Evolutionary conservation across 192 early-diverging fungal genomes (phyloP), one percentile per base, ranked within the genome.

Genomic region (Coemansia sp.): DNA sequence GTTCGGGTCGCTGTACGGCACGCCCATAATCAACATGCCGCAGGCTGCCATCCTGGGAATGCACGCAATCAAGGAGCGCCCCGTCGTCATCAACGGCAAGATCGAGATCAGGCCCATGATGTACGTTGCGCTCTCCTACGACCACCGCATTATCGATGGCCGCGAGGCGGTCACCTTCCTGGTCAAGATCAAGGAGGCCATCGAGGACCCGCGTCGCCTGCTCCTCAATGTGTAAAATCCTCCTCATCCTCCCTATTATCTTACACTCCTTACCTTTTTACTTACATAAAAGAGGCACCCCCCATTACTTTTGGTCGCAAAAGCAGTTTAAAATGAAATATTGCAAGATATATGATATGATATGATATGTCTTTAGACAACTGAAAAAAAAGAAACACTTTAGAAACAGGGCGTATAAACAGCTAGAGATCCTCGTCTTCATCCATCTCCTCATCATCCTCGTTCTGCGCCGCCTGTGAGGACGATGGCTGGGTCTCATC

Each of bases 81-180:
- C 95, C 29, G 89, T 99, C 51, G 97, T 90, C 33, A 85, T 99
- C 37, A 89, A 96, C 65, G 97, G 97, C 71, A 87, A 95, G 90
- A 87, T 89, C 68, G 91, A 91, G 81, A 88, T 91, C 68, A 88
- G 91, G 57, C 91, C 93, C 35, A 92, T 94, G 90, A 99, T 99
- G 97, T 97, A 97, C 78, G 79, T 99, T 72, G 95, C 95, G 33
- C 84, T 99, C 61, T 97, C 97, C 33, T 99, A 99, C 69, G 97
- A 99, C 75, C 97, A 99, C 86, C 92, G 97, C 63, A 81, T 99
- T 67, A 94, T 99, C 84, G 97, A 99, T 72, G 97, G 94, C 43
- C 93, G 97, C 83, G 97, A 99, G 86, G 97, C 97, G 26, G 93
- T 94, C 25, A 96, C 95, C 33, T 99, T 99, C 91, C 85, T 99